Conservation (phyloP, 345 rosid genomes). For the Dipteronia sinensis region DNA sequence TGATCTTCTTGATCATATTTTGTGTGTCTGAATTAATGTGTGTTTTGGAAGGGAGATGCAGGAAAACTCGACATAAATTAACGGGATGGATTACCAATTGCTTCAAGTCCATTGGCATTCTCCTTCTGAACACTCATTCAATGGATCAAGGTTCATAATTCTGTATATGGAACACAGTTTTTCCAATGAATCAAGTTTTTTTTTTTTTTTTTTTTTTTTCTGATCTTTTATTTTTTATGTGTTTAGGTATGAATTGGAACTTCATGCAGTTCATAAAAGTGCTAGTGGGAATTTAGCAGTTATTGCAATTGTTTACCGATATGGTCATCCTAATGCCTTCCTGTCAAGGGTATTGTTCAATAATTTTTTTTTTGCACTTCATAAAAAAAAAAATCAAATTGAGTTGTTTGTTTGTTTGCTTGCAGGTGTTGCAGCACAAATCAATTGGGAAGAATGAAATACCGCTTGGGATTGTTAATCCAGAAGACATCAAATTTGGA, state of each 20-base stretch:
- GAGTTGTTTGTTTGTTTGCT: no score
- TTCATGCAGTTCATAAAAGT: conserved; percentile 61
- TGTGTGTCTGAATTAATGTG: not conserved
- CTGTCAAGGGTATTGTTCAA: conserved; percentile 45
- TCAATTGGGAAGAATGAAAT: conserved; percentile 28
- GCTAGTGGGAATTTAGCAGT: conserved; percentile 44
- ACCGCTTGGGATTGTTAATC: conserved; percentile 48
- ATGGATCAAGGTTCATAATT: conserved; percentile 49
- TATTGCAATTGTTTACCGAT: conserved; percentile 51
- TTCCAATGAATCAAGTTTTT: no score
- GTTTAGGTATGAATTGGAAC: conserved; percentile 53
- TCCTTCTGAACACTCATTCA: conserved; percentile 66
- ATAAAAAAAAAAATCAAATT: no score
- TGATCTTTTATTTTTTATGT: not conserved
- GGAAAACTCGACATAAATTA: conserved; percentile 56
- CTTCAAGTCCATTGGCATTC: conserved; percentile 72
- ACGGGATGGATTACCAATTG: conserved; percentile 46
- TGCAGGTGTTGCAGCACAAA: conserved; percentile 45
- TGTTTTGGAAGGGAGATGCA: conserved; percentile 64
- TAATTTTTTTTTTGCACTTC: no score
- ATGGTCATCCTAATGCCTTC: conserved; percentile 58
- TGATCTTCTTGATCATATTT: no score
- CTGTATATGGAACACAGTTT: not conserved
- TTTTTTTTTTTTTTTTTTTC: no score
- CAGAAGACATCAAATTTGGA: conserved; percentile 46